Evolutionary conservation across 257 asterid genomes (phyloP), one percentile per base, ranked within the genome.

Genomic region (Primulina huaijiensis): DNA sequence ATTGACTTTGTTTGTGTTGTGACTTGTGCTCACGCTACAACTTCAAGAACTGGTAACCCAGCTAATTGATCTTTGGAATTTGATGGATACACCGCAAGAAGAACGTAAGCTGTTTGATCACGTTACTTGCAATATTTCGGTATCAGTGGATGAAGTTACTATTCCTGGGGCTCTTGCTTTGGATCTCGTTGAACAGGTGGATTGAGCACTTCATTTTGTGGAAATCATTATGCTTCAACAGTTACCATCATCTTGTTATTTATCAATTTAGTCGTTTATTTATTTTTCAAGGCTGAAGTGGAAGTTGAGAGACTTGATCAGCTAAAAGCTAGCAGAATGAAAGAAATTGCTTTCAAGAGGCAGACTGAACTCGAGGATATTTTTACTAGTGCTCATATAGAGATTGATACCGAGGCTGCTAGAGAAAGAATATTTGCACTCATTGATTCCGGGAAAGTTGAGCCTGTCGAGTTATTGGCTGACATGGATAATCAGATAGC

Each of bases 271-370:
- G 29, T 65, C 59, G 35, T 67, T 34, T 72, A 19, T 38, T 31
- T 29, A 11, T 23, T 79, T 57, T 70, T 76, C 60, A 81, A 94
- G 99, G 98, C 93, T 76, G 97, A 87, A 75, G 90, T 83, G 79
- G 99, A 94, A 82, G 99, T 88, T 74, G 95, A 91, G 82, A 91
- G 99, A 80, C 99, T 94, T 67, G 97, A 91, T 82, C 88, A 79
- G 77, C 89, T 94, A 7, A 94, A 94, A 82, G 95, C 96, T 69
- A 89, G 97, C 92, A 84, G 81, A 77, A 94, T 89, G 97, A 94
- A 91, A 78, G 99, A 94, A 83, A 89, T 94, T 76, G 95, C 99
- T 76, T 81, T 91, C 38, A 91, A 89, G 90, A 94, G 82, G 83
- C 99, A 94, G 82, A 73, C 85, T 62, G 98, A 91, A 79, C 97